A percentile compares a stretch with the other conserved stretches of the same genome.
Conservation (phyloP, 495 filamentous ascomycete species). For the Penicillium odoratum region DNA sequence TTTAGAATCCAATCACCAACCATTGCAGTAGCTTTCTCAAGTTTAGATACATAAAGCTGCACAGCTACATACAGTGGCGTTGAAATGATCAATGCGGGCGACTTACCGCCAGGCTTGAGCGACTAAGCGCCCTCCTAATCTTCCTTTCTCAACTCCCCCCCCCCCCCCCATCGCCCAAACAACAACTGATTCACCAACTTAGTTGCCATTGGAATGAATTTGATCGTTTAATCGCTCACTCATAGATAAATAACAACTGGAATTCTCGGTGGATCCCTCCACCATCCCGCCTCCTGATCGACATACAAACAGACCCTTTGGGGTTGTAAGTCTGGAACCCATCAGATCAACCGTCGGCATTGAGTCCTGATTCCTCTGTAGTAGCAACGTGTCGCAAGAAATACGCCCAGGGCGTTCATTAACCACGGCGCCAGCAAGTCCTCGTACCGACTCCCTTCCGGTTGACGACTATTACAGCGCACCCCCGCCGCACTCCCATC, state of each 20-base stretch:
- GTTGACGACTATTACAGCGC: conserved; percentile 53
- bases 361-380: conserved; percentile 20
- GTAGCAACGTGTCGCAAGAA: conserved; percentile 68
- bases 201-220: neutral
- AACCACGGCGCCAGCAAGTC: conserved; percentile 59
- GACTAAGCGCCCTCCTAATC: neutral
- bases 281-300: conserved; percentile 31
- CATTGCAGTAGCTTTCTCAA: no score
- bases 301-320: conserved; percentile 24
- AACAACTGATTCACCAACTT: neutral
- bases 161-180: neutral
- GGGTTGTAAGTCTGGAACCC: conserved; percentile 25
- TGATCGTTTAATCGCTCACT: neutral
- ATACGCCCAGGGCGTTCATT: conserved; percentile 64
- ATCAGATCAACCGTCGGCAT: conserved; percentile 30
- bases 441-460: conserved; percentile 43
- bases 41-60: neutral
- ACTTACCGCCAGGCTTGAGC: neutral
- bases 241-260: neutral
- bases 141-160: neutral
- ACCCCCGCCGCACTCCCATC: conserved; percentile 65
- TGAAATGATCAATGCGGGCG: neutral
- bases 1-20: neutral
- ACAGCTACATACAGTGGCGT: neutral
- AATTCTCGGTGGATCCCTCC: conserved; percentile 5